Base-by-base conservation (phyloP, 2,329 filamentous ascomycete genomes). In the Talaromyces sp. region DNA sequence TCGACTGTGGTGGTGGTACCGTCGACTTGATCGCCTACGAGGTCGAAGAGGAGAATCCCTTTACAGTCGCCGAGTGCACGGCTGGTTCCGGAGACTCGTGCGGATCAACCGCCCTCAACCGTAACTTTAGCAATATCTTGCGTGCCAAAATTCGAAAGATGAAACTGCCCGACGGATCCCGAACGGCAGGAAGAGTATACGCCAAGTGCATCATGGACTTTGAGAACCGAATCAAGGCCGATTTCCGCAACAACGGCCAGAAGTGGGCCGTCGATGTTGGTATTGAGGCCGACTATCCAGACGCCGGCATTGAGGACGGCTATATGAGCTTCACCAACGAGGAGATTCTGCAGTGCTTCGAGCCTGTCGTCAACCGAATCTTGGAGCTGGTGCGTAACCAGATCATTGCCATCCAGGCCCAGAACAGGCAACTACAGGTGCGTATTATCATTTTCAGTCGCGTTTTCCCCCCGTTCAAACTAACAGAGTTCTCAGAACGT, bases 121-220 rank as follows among this genome's bases (percentile, higher is more conserved):
- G 95, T 64, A 98, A 98, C 77, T 99, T 98, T 74, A 96, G 92
- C 80, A 98, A 98, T 79, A 97, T 99, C 68, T 82, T 98, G 57
- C 89, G 95, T 59, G 96, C 94, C 64, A 98, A 98, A 83, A 98
- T 99, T 70, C 86, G 94, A 68, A 98, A 98, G 83, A 98, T 98
- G 95, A 98, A 98, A 80, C 83, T 99, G 53, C 93, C 95, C 1
- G 94, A 98, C 73, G 94, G 93, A 54, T 97, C 94, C 68, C 96
- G 94, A 80, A 98, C 92, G 2, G 94, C 95, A n/a, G 94, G 94
- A 51, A 92, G 94, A 77, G 95, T 99, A 60, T 98, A 98, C 77
- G 94, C 94, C 68, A 98, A 98, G 81, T 98, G 94, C 77, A 98
- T 99, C 78, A 98, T 98, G 94, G 95, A 99, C 79, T 99, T 99